Percentiles rank a stretch among this genome's conserved stretches.
These are phyloP conservation scores for Russula brevipes DNA, from an alignment of 768 basidiomycete species.

Conservation along the genomic window DNA sequence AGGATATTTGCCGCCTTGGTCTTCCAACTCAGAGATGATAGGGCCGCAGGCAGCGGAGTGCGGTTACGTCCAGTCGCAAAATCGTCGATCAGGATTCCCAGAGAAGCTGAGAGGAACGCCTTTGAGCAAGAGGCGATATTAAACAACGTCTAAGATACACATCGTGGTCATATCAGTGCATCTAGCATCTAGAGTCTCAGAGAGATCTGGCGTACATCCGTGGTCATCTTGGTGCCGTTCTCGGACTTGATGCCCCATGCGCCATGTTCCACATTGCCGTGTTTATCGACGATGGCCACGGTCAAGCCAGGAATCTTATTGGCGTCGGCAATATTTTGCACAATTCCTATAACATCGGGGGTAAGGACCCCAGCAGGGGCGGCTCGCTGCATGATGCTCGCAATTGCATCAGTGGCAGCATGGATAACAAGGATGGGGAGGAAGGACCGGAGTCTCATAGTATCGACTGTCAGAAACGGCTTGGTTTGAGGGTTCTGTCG, in stretches of 20 bases:
- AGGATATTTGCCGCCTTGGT: conserved; percentile 36
- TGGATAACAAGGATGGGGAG: not conserved
- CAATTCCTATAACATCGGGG: not conserved
- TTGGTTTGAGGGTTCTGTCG: not conserved
- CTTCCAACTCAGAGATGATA: conserved; percentile 35
- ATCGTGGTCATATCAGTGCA: not conserved
- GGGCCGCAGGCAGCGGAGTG: conserved; percentile 32
- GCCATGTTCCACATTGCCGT: not conserved
- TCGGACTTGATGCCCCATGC: conserved; percentile 19
- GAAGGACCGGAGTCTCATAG: not conserved
- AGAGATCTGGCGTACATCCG: conserved; percentile 9
- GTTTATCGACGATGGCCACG: conserved; percentile 10
- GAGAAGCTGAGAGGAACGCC: conserved; percentile 36
- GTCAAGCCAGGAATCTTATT: conserved; percentile 9
- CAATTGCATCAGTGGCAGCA: not conserved
- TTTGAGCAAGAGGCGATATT: conserved; percentile 37
- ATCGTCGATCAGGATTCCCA: conserved; percentile 42
- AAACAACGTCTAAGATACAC: conserved; percentile 35
- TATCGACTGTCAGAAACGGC: not conserved
- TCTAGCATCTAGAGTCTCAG: not conserved
- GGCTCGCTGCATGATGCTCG: not conserved
- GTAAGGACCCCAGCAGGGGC: not conserved
- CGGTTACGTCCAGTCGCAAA: conserved; percentile 35
- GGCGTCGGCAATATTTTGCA: not conserved
- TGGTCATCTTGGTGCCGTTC: conserved; percentile 17